These are phyloP conservation scores for Blastobotrys niveus DNA, from an alignment of 1,139 yeast species.

Conservation along the genomic window DNA sequence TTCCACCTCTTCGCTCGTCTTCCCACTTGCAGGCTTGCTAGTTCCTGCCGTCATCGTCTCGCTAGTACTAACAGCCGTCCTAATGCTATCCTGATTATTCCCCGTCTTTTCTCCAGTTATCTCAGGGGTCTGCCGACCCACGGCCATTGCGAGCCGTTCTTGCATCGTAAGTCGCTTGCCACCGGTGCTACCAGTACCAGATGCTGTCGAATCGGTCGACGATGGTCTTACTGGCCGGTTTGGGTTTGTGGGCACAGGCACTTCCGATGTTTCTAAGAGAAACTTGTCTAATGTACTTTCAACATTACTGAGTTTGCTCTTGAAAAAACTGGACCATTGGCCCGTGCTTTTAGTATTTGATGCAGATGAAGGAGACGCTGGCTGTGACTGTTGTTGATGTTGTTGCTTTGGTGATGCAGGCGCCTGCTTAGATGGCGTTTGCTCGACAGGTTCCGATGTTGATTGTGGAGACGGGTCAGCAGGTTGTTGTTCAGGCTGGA, in stretches of 20 bases:
- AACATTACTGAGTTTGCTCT: slow-evolving; percentile 38
- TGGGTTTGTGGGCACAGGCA: slow-evolving; percentile 5
- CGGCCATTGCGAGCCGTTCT: slow-evolving; percentile 78
- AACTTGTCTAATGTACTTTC: slow-evolving; percentile 37
- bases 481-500: too few species aligned
- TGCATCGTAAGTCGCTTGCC: slow-evolving; percentile 49
- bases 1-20: background rate
- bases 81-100: too few species aligned
- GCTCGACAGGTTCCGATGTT: too few species aligned
- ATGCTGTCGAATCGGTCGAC: slow-evolving; percentile 3
- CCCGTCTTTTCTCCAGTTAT: too few species aligned
- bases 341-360: slow-evolving; percentile 1
- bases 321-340: slow-evolving; percentile 33
- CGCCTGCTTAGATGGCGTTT: background rate
- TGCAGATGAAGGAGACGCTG: background rate
- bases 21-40: background rate
- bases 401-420: background rate
- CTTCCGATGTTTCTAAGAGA: slow-evolving; percentile 26
- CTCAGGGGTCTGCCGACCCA: slow-evolving; percentile 28
- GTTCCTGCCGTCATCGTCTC: too few species aligned
- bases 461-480: too few species aligned
- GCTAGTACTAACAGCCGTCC: too few species aligned
- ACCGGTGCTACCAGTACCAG: background rate
- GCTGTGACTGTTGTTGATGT: background rate
- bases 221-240: background rate